Evolutionary conservation across 495 filamentous ascomycete species (phyloP), one percentile per base, ranked within the genome.

Genomic region (Parathielavia appendiculata): DNA sequence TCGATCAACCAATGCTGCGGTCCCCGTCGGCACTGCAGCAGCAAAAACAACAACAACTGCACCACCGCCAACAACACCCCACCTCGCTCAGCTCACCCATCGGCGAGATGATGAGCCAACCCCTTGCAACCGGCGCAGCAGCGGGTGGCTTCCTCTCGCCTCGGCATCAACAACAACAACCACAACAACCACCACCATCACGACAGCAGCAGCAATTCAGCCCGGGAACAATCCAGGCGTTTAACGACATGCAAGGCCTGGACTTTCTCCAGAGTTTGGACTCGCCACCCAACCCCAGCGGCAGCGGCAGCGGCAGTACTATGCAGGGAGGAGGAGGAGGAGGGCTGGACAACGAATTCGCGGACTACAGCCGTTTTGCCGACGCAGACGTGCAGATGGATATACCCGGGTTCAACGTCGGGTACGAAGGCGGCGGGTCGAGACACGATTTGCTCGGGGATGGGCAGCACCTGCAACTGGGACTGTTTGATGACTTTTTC

Each of bases 401-500:
- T 60, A 74, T 92, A 47, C 26, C 26, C 26, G 88, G 88, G 0
- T 88, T 91, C 63, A 87, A 87, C 20, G 76, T 90, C 61, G 86
- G 84, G 12, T 80, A 77, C 61, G 81, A 87, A 43, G 88, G 86
- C 61, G 81, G 87, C 43, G 88, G 86, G 22, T 76, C 83, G 62
- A 83, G 87, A 65, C 87, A 92, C 71, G 88, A 92, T 69, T 91
- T 87, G 26, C 26, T 30, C 74, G 86, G 81, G 57, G 90, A 92
- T 50, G 88, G 86, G 23, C 78, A 81, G 56, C 86, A 86, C 56
- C 81, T 92, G 63, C 90, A 95, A 79, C 71, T 96, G 63, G 91
- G 95, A 79, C 71, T 96, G 32, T 88, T 96, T 69, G 89, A 95
- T 71, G 91, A 90, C 0, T 95, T 92, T 69, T 96, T 92, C 76